Conservation (phyloP, 2,329 filamentous ascomycete genomes). For the Venturia effusa region DNA sequence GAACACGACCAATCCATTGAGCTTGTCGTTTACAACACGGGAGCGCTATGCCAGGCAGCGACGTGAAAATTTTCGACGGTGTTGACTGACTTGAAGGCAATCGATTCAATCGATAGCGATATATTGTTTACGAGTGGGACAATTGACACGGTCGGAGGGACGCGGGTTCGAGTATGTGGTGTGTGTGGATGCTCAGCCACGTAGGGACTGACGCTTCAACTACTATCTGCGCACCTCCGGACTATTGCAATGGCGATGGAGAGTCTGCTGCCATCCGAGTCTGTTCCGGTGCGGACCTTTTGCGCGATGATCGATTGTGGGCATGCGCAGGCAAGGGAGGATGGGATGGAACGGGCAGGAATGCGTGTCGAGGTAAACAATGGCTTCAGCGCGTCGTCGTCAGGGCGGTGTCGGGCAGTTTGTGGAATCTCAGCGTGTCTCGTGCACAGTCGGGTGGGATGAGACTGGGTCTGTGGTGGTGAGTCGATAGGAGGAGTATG, state of each 20-base stretch:
- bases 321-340: neutral
- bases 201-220: neutral
- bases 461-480: neutral
- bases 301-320: neutral
- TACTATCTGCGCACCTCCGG: neutral
- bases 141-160: neutral
- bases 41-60: neutral
- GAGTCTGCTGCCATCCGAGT: constrained; percentile 5
- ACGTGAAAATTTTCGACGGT: neutral
- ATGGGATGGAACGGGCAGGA: neutral
- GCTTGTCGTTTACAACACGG: neutral
- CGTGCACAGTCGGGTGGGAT: neutral
- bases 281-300: neutral
- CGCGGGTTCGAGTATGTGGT: neutral
- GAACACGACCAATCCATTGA: constrained; percentile 25
- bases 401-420: neutral
- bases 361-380: constrained; percentile 6
- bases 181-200: neutral
- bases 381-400: neutral
- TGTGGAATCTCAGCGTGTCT: neutral
- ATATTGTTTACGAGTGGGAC: neutral
- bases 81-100: neutral
- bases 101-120: neutral
- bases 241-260: neutral
- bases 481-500: neutral